Evolutionary conservation across 1,139 yeast genomes (phyloP).

Genomic region (Diutina neorugosa): DNA sequence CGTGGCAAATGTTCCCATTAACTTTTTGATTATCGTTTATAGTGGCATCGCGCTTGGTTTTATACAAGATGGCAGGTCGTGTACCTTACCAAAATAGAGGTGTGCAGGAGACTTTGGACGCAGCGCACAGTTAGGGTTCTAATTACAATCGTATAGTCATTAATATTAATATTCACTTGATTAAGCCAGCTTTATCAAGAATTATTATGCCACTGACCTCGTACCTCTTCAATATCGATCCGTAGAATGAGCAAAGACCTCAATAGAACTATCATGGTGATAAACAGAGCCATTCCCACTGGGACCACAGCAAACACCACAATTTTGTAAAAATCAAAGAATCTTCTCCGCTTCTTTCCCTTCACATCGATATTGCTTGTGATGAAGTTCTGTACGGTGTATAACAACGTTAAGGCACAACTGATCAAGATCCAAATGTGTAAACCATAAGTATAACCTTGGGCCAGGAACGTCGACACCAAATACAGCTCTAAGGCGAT

Average conservation of each 20-base stretch:
- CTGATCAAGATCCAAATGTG: conserved; percentile 90
- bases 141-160: not conserved
- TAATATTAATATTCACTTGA: not conserved
- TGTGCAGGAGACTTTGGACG: not conserved
- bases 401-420: conserved; percentile 72
- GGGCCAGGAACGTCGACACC: conserved; percentile 42
- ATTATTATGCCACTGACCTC: not conserved
- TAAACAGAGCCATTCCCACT: conserved; percentile 85
- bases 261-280: conserved; percentile 78
- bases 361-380: conserved; percentile 67
- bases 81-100: not conserved
- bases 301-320: conserved; percentile 97
- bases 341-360: conserved; percentile 36
- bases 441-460: conserved; percentile 47
- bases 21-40: conserved; percentile 43
- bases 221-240: conserved; percentile 38
- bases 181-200: not conserved
- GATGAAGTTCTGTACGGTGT: conserved; percentile 77
- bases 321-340: conserved; percentile 72
- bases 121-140: not conserved
- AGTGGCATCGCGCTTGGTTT: conserved; percentile 4
- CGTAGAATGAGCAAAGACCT: conserved; percentile 66
- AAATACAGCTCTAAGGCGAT: conserved; percentile 61
- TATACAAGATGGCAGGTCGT: conserved; percentile 6
- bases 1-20: conserved; percentile 60